Base-by-base conservation (phyloP, 108 stramenopile genomes). In the Pseudonitzschia pungens region DNA sequence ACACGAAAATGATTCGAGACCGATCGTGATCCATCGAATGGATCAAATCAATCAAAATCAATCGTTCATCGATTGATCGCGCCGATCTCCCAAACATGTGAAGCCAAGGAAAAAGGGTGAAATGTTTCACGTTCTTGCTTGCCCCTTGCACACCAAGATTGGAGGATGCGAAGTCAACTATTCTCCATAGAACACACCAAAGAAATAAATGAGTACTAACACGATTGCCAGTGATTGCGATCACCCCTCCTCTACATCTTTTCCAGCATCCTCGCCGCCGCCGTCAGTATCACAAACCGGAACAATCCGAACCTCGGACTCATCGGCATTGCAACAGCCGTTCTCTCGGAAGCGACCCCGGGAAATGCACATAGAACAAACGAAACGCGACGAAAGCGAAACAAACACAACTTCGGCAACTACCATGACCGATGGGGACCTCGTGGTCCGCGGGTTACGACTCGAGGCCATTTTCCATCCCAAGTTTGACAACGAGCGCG, bases 381-480 rank as follows among this genome's bases (percentile, higher is more conserved):
- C 4, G 14, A 14, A 54, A 21, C n/a, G 24, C 53, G 10, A 54
- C 24, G 15, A 54, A 14, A 6, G 2, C 36, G 36, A 54, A 18
- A 10, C 22, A 54, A 54, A 4, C 45, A 48, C 14, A 1, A 12
- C 10, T 10, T 48, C 54, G n/a, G 2, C 26, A 55, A 18, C 45
- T 12, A 48, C 45, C 45, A 48, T 48, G 45, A 18, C 45, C 45
- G 45, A 48, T 2, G 45, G 45, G 45, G 14, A 48, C 45, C 9
- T 62, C n/a, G 60, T 33, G 8, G 60, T 77, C 28, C 26, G 28
- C 2, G 42, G 62, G 26, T 66, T 92, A n/a, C 77, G 80, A 20
- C 75, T 92, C 0, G 93, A 94, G 70, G 93, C 88, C 12, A 89
- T 94, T 27, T 94, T 94, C 71, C 88, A 91, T 81, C 93, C 93